These are phyloP conservation scores for Trichopus zeylanicus DNA, from an alignment of 116 monocot species.

Conservation along the genomic window DNA sequence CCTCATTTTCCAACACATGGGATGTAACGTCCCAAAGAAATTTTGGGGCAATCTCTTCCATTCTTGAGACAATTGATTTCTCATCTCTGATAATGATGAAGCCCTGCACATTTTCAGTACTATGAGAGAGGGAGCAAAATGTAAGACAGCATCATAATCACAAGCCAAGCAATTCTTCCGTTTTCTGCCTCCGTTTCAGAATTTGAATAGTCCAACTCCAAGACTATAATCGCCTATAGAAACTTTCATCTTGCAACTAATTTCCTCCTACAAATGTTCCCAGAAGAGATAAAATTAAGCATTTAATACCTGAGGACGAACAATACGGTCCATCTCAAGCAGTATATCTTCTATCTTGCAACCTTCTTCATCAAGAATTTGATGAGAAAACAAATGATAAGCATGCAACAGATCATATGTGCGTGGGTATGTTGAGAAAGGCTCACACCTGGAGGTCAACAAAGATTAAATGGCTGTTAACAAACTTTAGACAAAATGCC, in stretches of 20 bases:
- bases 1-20: constrained; percentile 56
- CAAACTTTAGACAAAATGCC: background rate
- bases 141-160: background rate
- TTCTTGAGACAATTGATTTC: constrained; percentile 39
- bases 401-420: constrained; percentile 95
- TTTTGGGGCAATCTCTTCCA: constrained; percentile 56
- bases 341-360: constrained; percentile 79
- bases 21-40: constrained; percentile 81
- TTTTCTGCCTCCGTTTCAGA: no score
- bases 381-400: constrained; percentile 78
- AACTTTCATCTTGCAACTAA: no score
- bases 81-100: constrained; percentile 82
- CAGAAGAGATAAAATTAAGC: no score
- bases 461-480: background rate
- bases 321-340: constrained; percentile 97
- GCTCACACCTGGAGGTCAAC: constrained; percentile 66
- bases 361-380: constrained; percentile 31
- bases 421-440: constrained; percentile 96
- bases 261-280: no score
- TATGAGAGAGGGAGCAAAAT: background rate
- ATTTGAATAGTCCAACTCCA: no score
- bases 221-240: no score
- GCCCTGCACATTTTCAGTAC: constrained; percentile 36
- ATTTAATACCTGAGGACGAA: constrained; percentile 71
- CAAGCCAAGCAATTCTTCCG: no score